Evolutionary conservation across 768 basidiomycete genomes (phyloP).

Genomic region (Trametes gibbosa): DNA sequence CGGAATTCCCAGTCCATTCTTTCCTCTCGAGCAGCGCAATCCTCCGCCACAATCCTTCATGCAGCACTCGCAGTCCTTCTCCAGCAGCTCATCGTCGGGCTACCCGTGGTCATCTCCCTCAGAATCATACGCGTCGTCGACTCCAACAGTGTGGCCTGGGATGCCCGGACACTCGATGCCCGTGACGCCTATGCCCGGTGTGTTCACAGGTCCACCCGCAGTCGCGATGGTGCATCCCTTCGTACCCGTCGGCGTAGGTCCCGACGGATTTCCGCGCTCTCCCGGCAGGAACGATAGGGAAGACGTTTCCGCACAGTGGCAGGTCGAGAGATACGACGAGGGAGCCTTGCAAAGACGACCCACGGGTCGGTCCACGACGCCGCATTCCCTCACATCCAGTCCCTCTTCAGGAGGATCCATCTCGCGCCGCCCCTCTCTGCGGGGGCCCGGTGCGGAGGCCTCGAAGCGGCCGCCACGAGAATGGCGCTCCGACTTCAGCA

Average conservation of each 20-base stretch:
- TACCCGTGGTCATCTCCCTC: not conserved
- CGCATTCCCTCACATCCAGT: constrained; percentile 20
- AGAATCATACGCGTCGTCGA: not conserved
- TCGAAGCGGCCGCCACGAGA: constrained; percentile 29
- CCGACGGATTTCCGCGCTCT: constrained; percentile 9
- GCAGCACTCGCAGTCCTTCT: not conserved
- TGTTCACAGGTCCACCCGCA: constrained; percentile 1
- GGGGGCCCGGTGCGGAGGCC: constrained; percentile 8
- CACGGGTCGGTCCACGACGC: constrained; percentile 13
- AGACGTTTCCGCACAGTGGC: not conserved
- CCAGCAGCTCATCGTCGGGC: not conserved
- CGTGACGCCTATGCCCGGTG: not conserved
- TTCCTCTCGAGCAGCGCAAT: constrained; percentile 1
- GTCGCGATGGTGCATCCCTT: not conserved
- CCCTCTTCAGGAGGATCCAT: constrained; percentile 18
- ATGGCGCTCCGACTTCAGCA: constrained; percentile 34
- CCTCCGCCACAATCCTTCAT: not conserved
- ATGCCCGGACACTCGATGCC: not conserved
- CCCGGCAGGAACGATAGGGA: not conserved
- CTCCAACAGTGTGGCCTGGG: not conserved
- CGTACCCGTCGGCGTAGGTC: not conserved
- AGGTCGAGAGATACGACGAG: constrained; percentile 3
- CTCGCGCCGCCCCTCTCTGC: constrained; percentile 20
- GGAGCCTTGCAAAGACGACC: not conserved
- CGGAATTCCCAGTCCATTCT: constrained; percentile 6